phyloP scores from a whole-genome alignment of 139 green algal species.

The Chlorella sorokiniana region DNA sequence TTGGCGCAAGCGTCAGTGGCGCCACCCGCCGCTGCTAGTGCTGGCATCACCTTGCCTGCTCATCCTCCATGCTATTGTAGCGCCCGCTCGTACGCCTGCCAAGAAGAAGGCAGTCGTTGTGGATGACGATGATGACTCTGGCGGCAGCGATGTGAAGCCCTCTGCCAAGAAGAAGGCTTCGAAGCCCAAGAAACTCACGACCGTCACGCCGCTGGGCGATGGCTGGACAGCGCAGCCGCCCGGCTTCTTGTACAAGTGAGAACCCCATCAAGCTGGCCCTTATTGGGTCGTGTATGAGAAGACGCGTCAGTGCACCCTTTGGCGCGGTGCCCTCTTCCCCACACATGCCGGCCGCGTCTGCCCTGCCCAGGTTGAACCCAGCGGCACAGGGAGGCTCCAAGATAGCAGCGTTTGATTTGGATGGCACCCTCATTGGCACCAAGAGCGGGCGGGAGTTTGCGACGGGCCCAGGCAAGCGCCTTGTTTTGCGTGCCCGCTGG shows the following conservation, averaged over 20 bases:
- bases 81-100: background rate
- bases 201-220: constrained; percentile 17
- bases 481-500: too few species aligned
- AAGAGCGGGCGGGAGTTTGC: constrained; percentile 59
- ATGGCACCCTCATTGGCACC: constrained; percentile 72
- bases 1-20: too few species aligned
- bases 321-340: too few species aligned
- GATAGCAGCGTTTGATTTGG: constrained; percentile 80
- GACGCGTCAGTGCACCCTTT: too few species aligned
- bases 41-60: too few species aligned
- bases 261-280: background rate
- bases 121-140: background rate
- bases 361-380: constrained; percentile 7
- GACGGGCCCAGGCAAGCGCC: constrained; percentile 14
- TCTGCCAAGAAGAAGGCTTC: background rate
- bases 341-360: background rate
- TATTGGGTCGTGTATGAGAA: too few species aligned
- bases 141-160: background rate
- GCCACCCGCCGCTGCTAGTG: background rate
- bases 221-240: constrained; percentile 37
- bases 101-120: background rate
- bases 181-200: constrained; percentile 1
- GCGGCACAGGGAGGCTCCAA: constrained; percentile 40
- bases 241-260: constrained; percentile 38
- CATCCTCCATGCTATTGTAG: too few species aligned